phyloP scores from a whole-genome alignment of 2,329 filamentous ascomycete species.

The Cercospora beticola region DNA sequence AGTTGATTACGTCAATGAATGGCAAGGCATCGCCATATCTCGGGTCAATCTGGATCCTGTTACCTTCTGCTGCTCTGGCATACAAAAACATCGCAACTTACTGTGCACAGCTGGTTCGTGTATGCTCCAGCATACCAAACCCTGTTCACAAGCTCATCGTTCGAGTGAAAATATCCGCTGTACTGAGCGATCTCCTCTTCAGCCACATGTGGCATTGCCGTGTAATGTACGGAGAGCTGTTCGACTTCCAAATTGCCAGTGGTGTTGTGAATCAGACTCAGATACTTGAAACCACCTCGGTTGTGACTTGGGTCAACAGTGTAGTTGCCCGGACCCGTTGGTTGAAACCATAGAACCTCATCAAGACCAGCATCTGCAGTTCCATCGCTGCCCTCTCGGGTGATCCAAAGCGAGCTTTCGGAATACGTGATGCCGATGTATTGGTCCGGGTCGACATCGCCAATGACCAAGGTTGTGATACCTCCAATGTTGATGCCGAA shows the following conservation, averaged over 20 bases:
- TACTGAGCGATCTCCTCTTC: conserved; percentile 44
- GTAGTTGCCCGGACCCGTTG: conserved; percentile 42
- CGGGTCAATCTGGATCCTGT: conserved; percentile 33
- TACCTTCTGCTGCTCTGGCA: background rate
- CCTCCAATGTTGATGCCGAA: conserved; percentile 47
- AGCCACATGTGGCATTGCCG: conserved; percentile 45
- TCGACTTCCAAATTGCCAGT: conserved; percentile 42
- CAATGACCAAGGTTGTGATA: conserved; percentile 40
- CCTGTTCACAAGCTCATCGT: conserved; percentile 46
- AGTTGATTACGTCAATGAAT: conserved; percentile 36
- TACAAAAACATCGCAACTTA: background rate
- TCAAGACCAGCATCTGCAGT: conserved; percentile 46
- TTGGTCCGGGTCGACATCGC: conserved; percentile 37
- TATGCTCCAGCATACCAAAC: conserved; percentile 48
- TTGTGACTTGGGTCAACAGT: conserved; percentile 48
- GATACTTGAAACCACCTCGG: conserved; percentile 55
- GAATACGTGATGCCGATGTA: conserved; percentile 47
- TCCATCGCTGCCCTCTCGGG: conserved; percentile 48
- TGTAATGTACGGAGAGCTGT: conserved; percentile 47
- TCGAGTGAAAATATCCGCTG: conserved; percentile 44
- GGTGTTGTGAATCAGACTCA: conserved; percentile 47
- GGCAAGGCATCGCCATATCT: conserved; percentile 40
- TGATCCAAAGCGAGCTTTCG: conserved; percentile 52
- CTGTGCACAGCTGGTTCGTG: conserved; percentile 34
- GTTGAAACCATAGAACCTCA: conserved; percentile 50